Percentiles rank a stretch among this genome's conserved stretches.
Evolutionary conservation across 108 stramenopile genomes (phyloP).

Genomic region (Ochromonas danica): DNA sequence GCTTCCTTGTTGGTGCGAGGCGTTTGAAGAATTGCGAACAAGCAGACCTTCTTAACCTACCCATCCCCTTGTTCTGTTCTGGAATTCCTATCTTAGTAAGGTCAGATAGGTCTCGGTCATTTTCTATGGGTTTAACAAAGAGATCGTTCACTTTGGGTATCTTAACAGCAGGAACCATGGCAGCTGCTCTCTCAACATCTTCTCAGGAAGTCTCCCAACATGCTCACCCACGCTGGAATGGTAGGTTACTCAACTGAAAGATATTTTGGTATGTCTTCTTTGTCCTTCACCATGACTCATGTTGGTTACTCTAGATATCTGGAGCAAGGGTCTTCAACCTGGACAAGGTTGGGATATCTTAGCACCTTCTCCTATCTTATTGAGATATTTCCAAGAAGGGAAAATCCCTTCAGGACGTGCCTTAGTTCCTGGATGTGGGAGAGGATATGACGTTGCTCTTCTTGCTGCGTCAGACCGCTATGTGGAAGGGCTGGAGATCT

Average conservation of each 20-base stretch:
- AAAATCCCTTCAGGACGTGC: slow-evolving; percentile 11
- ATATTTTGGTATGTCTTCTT: background rate
- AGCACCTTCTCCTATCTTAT: background rate
- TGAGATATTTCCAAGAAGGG: background rate
- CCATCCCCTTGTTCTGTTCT: too few species aligned
- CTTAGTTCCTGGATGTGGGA: slow-evolving; percentile 29
- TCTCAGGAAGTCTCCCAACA: background rate
- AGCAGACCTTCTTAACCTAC: too few species aligned
- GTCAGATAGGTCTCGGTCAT: too few species aligned
- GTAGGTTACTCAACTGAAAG: background rate
- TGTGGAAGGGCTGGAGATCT: slow-evolving; percentile 20
- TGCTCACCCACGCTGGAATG: background rate
- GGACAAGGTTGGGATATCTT: background rate
- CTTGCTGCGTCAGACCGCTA: background rate
- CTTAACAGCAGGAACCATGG: background rate
- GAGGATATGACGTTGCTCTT: slow-evolving; percentile 25
- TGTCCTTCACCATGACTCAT: background rate
- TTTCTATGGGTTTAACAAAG: background rate
- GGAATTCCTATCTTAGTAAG: too few species aligned
- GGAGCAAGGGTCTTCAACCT: background rate
- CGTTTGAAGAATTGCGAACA: too few species aligned
- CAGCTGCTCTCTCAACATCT: background rate
- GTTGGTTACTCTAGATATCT: background rate
- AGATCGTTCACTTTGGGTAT: background rate
- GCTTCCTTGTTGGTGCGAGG: too few species aligned